Base-by-base conservation (phyloP, 225 moss, liverwort and hornwort genomes). In the Lunularia cruciata region DNA sequence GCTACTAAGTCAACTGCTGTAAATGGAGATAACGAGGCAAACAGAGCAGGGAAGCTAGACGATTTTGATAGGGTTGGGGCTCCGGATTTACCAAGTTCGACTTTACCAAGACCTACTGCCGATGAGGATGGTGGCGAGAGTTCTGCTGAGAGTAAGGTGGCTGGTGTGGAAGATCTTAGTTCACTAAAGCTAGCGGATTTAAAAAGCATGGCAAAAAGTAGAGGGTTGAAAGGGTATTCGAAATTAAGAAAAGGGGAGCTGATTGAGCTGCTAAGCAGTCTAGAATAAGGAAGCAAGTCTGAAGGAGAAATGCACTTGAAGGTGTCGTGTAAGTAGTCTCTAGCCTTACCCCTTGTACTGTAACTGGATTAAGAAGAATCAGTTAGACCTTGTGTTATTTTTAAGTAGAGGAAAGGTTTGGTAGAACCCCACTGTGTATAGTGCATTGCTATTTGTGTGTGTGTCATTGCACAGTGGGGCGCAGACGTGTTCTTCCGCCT, bases 191-290 rank as follows among this genome's bases (percentile, higher is more conserved):
- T 90, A 40, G 76, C 85, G 2, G 83, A 89, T 32, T 75, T 90
- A 70, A 87, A 81, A 78, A 83, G 54, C 18, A 78, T 87, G 75
- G 89, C 89, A 8, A 90, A 87, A 77, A 77, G 83, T 35, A 81
- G 79, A 63, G 87, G 89, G 13, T 79, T 90, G 63, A 90, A 80
- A 75, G 89, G 89, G 2, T 90, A 90, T 67, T 90, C 89, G 0
- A 90, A 85, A 76, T 74, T 90, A 0, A 90, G 83, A 49, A 90
- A 90, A 59, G 64, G 74, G 25, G 83, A 90, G 51, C 78, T 90
- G 70, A 76, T 87, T 60, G 81, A 87, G 52, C 83, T 90, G 51
- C 74, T 90, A 58, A 73, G 73, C 34, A 58, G 75, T 56, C 75
- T 57, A 63, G 57, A 67, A 15, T 57, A 69, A 47, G 27, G 34